Conservation (phyloP, 2,329 filamentous ascomycete genomes). For the Mycosphaerella sp. region DNA sequence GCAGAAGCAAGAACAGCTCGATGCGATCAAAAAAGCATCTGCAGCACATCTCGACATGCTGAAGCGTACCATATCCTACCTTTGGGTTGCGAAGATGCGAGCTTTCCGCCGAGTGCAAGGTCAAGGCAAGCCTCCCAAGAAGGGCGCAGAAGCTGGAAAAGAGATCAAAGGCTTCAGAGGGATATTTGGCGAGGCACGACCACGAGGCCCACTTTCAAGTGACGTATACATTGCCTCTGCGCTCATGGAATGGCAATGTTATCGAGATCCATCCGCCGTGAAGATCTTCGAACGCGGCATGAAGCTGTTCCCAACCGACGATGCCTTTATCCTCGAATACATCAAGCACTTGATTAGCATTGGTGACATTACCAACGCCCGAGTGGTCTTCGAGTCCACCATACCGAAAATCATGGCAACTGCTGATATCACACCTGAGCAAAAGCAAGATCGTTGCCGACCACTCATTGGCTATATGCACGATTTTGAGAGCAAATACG, state of each 20-base stretch:
- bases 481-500: slow-evolving; percentile 89
- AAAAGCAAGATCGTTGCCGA: slow-evolving; percentile 58
- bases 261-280: slow-evolving; percentile 84
- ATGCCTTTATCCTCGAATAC: slow-evolving; percentile 90
- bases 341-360: slow-evolving; percentile 88
- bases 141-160: slow-evolving; percentile 23
- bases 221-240: slow-evolving; percentile 94
- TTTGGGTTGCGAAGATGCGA: slow-evolving; percentile 91
- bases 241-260: slow-evolving; percentile 89
- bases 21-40: slow-evolving; percentile 58
- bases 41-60: slow-evolving; percentile 67
- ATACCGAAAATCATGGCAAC: slow-evolving; percentile 64
- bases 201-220: slow-evolving; percentile 79
- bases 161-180: slow-evolving; percentile 62
- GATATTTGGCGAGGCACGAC: slow-evolving; percentile 82
- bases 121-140: slow-evolving; percentile 54
- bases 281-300: slow-evolving; percentile 96
- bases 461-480: slow-evolving; percentile 88
- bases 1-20: slow-evolving; percentile 50
- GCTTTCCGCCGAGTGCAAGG: slow-evolving; percentile 93
- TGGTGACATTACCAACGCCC: slow-evolving; percentile 84
- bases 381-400: slow-evolving; percentile 92
- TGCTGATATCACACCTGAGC: slow-evolving; percentile 55
- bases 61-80: slow-evolving; percentile 79
- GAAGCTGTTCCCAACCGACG: slow-evolving; percentile 88